A percentile compares a stretch with the other conserved stretches of the same genome.
These are phyloP conservation scores for Westerdykella ornata DNA, from an alignment of 2,329 filamentous ascomycete species.

Conservation along the genomic window DNA sequence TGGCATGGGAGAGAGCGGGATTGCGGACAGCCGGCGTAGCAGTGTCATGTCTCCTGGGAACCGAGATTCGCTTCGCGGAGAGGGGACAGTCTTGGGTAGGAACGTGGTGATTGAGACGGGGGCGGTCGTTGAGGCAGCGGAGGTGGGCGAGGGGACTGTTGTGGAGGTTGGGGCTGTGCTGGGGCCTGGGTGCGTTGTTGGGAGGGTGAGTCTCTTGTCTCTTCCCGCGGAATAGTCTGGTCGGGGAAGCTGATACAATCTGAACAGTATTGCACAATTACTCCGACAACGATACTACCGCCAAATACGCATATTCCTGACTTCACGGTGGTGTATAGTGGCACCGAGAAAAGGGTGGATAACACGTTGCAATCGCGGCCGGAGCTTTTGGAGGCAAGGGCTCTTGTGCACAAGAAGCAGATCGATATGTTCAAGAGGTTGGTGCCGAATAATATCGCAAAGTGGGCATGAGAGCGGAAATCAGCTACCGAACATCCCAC, in stretches of 20 bases:
- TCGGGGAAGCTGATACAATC: slow-evolving; percentile 2
- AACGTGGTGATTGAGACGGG: slow-evolving; percentile 41
- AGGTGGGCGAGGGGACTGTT: slow-evolving; percentile 34
- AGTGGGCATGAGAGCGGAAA: slow-evolving; percentile 20
- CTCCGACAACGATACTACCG: slow-evolving; percentile 31
- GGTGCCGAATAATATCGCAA: slow-evolving; percentile 33
- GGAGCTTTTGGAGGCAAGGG: slow-evolving; percentile 25
- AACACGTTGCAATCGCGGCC: slow-evolving; percentile 31
- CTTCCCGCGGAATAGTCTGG: neutral
- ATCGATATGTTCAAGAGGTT: slow-evolving; percentile 32
- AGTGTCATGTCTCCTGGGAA: slow-evolving; percentile 9
- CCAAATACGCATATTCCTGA: slow-evolving; percentile 38
- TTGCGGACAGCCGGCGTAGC: slow-evolving; percentile 10
- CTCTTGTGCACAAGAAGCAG: slow-evolving; percentile 29
- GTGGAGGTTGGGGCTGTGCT: slow-evolving; percentile 31
- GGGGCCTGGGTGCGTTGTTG: slow-evolving; percentile 33
- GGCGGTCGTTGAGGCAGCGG: slow-evolving; percentile 36
- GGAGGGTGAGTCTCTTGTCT: slow-evolving; percentile 31
- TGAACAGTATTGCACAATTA: slow-evolving; percentile 35
- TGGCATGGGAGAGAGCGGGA: slow-evolving; percentile 18
- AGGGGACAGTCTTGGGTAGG: slow-evolving; percentile 36
- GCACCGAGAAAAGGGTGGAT: slow-evolving; percentile 35
- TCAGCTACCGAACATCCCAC: too few relatives aligned
- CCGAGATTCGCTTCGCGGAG: slow-evolving; percentile 15
- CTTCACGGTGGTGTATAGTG: slow-evolving; percentile 42